phyloP scores from a whole-genome alignment of 495 filamentous ascomycete species.

The Aspergillus sparsus region DNA sequence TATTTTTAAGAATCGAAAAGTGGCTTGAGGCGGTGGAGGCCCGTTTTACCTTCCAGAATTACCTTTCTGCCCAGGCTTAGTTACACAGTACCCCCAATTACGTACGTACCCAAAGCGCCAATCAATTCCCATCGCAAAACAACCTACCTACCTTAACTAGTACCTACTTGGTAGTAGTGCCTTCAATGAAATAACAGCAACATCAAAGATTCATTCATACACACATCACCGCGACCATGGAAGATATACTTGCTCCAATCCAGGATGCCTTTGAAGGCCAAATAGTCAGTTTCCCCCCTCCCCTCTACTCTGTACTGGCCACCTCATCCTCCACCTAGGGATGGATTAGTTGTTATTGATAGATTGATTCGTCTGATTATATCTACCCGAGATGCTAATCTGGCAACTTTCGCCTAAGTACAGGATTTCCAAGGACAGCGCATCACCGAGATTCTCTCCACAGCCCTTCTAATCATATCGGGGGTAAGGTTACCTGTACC shows the following conservation, averaged over 20 bases:
- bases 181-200: too few relatives aligned
- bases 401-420: slow-evolving; percentile 19
- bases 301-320: slow-evolving; percentile 1
- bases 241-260: slow-evolving; percentile 70
- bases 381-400: slow-evolving; percentile 19
- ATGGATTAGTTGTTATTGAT: too few relatives aligned
- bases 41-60: neutral
- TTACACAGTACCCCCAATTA: neutral
- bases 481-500: slow-evolving; percentile 57
- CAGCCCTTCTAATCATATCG: slow-evolving; percentile 64
- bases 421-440: slow-evolving; percentile 94
- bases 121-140: too few relatives aligned
- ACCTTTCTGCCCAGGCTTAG: neutral
- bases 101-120: neutral
- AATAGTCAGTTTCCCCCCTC: slow-evolving; percentile 61
- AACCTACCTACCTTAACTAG: too few relatives aligned
- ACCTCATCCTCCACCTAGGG: neutral
- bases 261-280: slow-evolving; percentile 81
- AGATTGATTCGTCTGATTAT: neutral
- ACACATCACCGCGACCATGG: slow-evolving; percentile 54
- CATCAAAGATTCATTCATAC: neutral
- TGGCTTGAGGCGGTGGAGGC: neutral
- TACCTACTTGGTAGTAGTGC: too few relatives aligned
- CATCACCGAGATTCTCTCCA: slow-evolving; percentile 74
- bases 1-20: too few relatives aligned